These are phyloP conservation scores for Macrophomina tecta DNA, from an alignment of 2,329 filamentous ascomycete genomes.

Conservation along the genomic window DNA sequence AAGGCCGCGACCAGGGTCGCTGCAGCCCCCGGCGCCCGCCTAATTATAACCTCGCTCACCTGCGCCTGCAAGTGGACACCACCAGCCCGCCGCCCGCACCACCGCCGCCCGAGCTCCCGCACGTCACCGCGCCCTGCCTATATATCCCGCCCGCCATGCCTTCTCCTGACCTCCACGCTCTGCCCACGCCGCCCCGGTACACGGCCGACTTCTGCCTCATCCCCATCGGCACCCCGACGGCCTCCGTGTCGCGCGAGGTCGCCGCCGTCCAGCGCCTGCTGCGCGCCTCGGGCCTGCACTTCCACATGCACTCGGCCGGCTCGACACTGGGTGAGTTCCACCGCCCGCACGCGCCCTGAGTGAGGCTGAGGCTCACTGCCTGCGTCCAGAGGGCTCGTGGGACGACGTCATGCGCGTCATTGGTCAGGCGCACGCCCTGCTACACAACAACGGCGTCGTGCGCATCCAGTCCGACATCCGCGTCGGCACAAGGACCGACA, in stretches of 20 bases:
- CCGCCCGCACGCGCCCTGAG: not conserved
- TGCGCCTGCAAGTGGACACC: not conserved
- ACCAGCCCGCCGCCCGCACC: not conserved
- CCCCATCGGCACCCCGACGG: constrained; percentile 67
- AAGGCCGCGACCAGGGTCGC: constrained; percentile 1
- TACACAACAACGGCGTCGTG: constrained; percentile 47
- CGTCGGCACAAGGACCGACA: constrained; percentile 84
- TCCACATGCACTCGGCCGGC: constrained; percentile 90
- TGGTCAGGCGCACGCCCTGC: constrained; percentile 47
- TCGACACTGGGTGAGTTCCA: constrained; percentile 71
- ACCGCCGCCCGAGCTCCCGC: not conserved
- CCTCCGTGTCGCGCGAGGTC: constrained; percentile 69
- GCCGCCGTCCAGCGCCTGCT: constrained; percentile 88
- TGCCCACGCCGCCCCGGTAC: constrained; percentile 71
- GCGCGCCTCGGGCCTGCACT: constrained; percentile 78
- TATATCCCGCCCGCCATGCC: constrained; percentile 22
- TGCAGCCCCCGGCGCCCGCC: too few relatives aligned
- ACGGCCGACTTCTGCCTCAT: constrained; percentile 92
- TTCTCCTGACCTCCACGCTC: constrained; percentile 32
- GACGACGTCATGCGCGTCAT: constrained; percentile 75
- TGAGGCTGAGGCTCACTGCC: constrained; percentile 1
- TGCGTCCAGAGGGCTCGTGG: constrained; percentile 79
- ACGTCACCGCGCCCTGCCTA: constrained; percentile 8
- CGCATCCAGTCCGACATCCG: constrained; percentile 90
- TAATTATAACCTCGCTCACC: not conserved